Conservation (phyloP, 2,329 filamentous ascomycete genomes). For the Diplodia sapinea region DNA sequence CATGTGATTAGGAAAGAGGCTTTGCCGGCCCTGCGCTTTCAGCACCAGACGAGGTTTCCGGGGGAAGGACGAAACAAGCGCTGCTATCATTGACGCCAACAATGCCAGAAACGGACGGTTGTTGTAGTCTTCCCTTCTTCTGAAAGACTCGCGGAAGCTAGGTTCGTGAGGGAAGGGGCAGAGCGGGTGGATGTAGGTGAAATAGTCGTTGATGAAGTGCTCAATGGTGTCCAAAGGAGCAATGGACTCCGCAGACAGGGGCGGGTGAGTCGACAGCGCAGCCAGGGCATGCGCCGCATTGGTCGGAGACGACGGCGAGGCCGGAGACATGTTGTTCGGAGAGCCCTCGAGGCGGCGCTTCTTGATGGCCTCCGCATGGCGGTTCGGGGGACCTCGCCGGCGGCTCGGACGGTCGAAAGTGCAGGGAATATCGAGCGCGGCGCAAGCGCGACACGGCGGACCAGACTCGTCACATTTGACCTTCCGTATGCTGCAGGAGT, state of each 20-base stretch:
- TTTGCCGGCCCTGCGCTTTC: slow-evolving; percentile 68
- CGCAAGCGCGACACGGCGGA: slow-evolving; percentile 70
- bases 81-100: slow-evolving; percentile 74
- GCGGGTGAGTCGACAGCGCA: slow-evolving; percentile 54
- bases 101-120: slow-evolving; percentile 72
- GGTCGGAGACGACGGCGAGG: slow-evolving; percentile 57
- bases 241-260: slow-evolving; percentile 69
- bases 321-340: slow-evolving; percentile 50
- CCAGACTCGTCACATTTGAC: slow-evolving; percentile 67
- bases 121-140: slow-evolving; percentile 68
- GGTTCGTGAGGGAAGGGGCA: slow-evolving; percentile 80
- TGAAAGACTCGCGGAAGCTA: slow-evolving; percentile 73
- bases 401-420: slow-evolving; percentile 69
- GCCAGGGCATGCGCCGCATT: slow-evolving; percentile 60
- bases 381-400: slow-evolving; percentile 68
- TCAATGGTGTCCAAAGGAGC: slow-evolving; percentile 72
- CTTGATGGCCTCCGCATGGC: slow-evolving; percentile 71
- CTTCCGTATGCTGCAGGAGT: slow-evolving; percentile 51
- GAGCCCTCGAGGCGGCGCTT: slow-evolving; percentile 60
- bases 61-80: slow-evolving; percentile 77
- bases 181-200: slow-evolving; percentile 79
- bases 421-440: slow-evolving; percentile 69
- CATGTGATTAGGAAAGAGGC: slow-evolving; percentile 71
- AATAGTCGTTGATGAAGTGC: slow-evolving; percentile 79
- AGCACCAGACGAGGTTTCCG: slow-evolving; percentile 72